A percentile compares a stretch with the other conserved stretches of the same genome.
These are phyloP conservation scores for Albophoma yamanashiensis DNA, from an alignment of 2,329 filamentous ascomycete genomes.

Conservation along the genomic window DNA sequence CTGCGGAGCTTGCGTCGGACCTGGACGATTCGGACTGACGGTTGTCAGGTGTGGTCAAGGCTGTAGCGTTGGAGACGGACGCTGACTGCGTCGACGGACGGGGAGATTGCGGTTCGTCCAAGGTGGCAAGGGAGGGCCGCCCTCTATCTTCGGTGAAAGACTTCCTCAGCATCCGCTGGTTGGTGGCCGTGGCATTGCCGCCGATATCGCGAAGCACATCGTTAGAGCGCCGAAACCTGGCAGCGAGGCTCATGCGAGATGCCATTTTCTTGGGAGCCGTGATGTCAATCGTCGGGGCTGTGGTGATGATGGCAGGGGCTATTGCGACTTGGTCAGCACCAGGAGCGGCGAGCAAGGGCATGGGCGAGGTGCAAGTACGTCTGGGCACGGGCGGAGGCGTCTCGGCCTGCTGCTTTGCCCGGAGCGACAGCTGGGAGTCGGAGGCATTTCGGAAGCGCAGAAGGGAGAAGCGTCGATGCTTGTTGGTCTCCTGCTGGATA, in stretches of 20 bases:
- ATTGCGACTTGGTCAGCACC: conserved; percentile 11
- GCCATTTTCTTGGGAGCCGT: conserved; percentile 42
- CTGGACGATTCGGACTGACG: conserved; percentile 65
- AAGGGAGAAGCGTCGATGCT: conserved; percentile 55
- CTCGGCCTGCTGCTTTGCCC: conserved; percentile 58
- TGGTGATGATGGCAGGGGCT: conserved; percentile 78
- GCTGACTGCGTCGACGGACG: conserved; percentile 18
- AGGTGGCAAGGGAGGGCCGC: conserved; percentile 21
- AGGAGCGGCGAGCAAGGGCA: conserved; percentile 1
- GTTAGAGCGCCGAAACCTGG: conserved; percentile 40
- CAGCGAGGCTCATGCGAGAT: conserved; percentile 42
- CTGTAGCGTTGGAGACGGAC: conserved; percentile 18
- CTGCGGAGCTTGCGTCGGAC: conserved; percentile 73
- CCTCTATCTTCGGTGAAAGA: conserved; percentile 33
- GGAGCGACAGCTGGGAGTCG: conserved; percentile 74
- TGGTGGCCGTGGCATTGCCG: background rate
- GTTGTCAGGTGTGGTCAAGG: conserved; percentile 38
- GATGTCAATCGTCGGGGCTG: conserved; percentile 66
- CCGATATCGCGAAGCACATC: conserved; percentile 29
- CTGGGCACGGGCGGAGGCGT: conserved; percentile 47
- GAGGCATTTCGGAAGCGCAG: conserved; percentile 86
- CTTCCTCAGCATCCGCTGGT: conserved; percentile 16
- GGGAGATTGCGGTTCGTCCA: conserved; percentile 44
- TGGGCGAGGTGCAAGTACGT: conserved; percentile 30
- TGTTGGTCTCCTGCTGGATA: conserved; percentile 42